Base-by-base conservation (phyloP, 108 stramenopile genomes). In the Craspedostauros australis region DNA sequence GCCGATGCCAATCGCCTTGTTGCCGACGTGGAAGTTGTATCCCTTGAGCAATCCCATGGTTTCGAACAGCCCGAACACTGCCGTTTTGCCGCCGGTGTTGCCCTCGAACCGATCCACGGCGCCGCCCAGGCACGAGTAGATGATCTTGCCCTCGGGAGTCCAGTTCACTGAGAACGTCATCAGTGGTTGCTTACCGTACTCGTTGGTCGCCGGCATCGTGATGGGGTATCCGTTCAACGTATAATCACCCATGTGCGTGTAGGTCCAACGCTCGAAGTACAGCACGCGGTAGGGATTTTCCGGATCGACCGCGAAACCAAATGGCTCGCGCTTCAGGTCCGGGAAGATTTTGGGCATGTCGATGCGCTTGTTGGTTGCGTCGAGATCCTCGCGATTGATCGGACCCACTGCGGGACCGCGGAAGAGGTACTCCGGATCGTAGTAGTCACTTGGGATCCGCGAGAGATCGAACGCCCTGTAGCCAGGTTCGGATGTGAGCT, bases 251-350 rank as follows among this genome's bases (percentile, higher is more conserved):
- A 67, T 21, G 22, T 64, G 49, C 0, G 70, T 72, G 2, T 53
- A 67, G 36, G 46, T 44, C 71, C 67, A 72, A 11, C 76, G 55
- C 19, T 72, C 55, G 20, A 76, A 76, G 60, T 38, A 76, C 38
- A 42, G 68, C 34, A 65, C 66, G 34, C 75, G 27, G 46, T 63
- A 76, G 7, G 75, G 70, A 72, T 76, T 68, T 33, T 71, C 66
- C 2, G 75, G 75, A 57, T 76, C 75, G 22, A 76, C 41, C 9
- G 75, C 63, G 23, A 41, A 76, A 16, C 75, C 75, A 39, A 76
- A 76, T 0, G 65, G 39, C 29, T 46, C 39, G 0, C 29, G 55
- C 46, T 72, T 38, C 4, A 72, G n/a, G 42, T 72, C 30, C 1
- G 75, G 75, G 42, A 26, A 76, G 8, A 70, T 70, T 12, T 54